These are phyloP conservation scores for Penicillium pulvis DNA, from an alignment of 495 filamentous ascomycete species.

Conservation along the genomic window DNA sequence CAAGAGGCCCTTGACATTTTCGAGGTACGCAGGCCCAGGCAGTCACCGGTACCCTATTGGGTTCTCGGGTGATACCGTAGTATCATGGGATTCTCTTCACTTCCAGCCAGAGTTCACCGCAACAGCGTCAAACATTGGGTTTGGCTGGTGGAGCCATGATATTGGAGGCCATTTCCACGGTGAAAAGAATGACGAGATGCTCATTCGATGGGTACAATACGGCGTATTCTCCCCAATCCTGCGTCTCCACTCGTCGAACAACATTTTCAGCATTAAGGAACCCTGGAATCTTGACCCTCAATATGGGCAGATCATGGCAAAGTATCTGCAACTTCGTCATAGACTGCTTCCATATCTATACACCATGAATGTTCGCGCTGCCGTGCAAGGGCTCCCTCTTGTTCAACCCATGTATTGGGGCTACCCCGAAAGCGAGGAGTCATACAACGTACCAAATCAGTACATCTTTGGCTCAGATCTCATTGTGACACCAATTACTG, in stretches of 20 bases:
- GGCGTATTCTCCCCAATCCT: constrained; percentile 60
- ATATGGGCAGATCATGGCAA: constrained; percentile 41
- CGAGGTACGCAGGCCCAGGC: constrained; percentile 59
- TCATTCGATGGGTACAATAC: constrained; percentile 59
- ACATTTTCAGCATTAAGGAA: constrained; percentile 55
- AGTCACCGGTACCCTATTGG: constrained; percentile 63
- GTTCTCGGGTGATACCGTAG: constrained; percentile 60
- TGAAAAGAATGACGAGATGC: constrained; percentile 53
- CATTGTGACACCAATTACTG: constrained; percentile 54
- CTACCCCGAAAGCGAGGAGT: constrained; percentile 45
- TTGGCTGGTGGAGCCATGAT: constrained; percentile 67
- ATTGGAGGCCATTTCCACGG: constrained; percentile 61
- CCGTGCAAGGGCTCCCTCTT: constrained; percentile 47
- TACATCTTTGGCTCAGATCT: constrained; percentile 57
- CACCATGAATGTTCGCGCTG: constrained; percentile 52
- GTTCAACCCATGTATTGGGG: constrained; percentile 63
- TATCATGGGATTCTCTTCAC: constrained; percentile 56
- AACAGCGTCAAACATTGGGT: constrained; percentile 64
- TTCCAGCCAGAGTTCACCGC: constrained; percentile 67
- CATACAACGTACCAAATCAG: constrained; percentile 54
- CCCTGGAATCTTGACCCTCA: constrained; percentile 55
- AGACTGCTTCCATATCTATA: constrained; percentile 59
- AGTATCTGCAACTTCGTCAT: constrained; percentile 52
- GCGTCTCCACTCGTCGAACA: constrained; percentile 56
- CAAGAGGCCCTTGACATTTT: constrained; percentile 45